phyloP scores from a whole-genome alignment of 345 rosid species.

The Rhodomyrtus tomentosa region DNA sequence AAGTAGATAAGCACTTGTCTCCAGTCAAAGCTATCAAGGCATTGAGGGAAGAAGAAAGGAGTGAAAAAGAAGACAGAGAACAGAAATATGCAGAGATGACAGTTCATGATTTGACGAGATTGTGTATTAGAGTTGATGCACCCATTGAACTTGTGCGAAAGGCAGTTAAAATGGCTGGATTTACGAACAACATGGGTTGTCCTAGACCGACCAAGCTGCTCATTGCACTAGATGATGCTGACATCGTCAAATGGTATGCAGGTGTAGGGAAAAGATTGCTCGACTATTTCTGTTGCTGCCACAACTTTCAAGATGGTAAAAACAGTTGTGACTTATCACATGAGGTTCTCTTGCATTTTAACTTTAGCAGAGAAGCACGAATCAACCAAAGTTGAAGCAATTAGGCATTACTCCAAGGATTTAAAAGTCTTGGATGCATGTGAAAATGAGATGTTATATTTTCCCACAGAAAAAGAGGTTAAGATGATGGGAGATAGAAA shows the following conservation, averaged over 20 bases:
- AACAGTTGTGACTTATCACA: slow-evolving; percentile 67
- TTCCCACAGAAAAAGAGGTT: slow-evolving; percentile 71
- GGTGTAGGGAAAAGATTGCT: slow-evolving; percentile 92
- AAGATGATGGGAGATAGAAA: slow-evolving; percentile 93
- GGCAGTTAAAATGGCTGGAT: slow-evolving; percentile 71
- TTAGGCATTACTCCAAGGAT: slow-evolving; percentile 73
- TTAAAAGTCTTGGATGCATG: slow-evolving; percentile 41
- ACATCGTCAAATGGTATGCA: slow-evolving; percentile 89
- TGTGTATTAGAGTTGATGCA: slow-evolving; percentile 70
- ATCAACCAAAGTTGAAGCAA: slow-evolving; percentile 71
- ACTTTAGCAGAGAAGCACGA: slow-evolving; percentile 89
- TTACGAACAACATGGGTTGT: slow-evolving; percentile 87
- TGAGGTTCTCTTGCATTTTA: slow-evolving; percentile 85
- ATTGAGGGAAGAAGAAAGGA: slow-evolving; percentile 60
- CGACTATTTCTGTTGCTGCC: slow-evolving; percentile 87
- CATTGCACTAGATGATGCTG: slow-evolving; percentile 62
- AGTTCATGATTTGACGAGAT: slow-evolving; percentile 60
- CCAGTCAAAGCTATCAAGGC: slow-evolving; percentile 45
- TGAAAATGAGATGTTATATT: slow-evolving; percentile 47
- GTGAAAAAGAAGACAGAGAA: slow-evolving; percentile 52
- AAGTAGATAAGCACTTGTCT: slow-evolving; percentile 63
- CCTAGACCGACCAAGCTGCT: slow-evolving; percentile 73
- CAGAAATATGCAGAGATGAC: slow-evolving; percentile 54
- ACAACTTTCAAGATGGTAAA: slow-evolving; percentile 78
- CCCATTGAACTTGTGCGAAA: slow-evolving; percentile 76